Percentiles rank a stretch among this genome's conserved stretches.
phyloP scores from a whole-genome alignment of 192 early-diverging fungal genomes.

The Neocallimastix lanati region DNA sequence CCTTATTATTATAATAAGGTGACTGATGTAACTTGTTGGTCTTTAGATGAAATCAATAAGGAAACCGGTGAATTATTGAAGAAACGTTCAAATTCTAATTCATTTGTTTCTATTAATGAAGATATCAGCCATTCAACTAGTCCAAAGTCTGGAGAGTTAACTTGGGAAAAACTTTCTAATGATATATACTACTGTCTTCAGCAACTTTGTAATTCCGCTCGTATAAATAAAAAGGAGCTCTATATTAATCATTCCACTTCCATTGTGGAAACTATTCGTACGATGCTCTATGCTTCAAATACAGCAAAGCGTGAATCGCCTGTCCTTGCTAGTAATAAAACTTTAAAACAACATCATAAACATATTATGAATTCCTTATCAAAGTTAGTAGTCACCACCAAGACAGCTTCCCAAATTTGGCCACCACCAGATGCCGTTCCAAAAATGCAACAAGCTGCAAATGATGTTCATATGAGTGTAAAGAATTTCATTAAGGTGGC shows the following conservation, averaged over 20 bases:
- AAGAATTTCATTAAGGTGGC: conserved; percentile 52
- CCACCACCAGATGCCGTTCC: conserved; percentile 43
- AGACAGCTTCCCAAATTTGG: conserved; percentile 24
- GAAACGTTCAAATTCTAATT: conserved; percentile 7
- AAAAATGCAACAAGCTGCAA: conserved; percentile 54
- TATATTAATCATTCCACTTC: conserved; percentile 32
- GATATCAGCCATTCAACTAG: neutral
- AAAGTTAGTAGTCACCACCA: conserved; percentile 28
- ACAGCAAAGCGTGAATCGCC: conserved; percentile 48
- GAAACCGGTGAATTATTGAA: conserved; percentile 21
- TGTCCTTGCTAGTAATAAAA: conserved; percentile 38
- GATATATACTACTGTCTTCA: conserved; percentile 18
- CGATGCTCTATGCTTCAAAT: conserved; percentile 68
- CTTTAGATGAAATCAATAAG: conserved; percentile 14
- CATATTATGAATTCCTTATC: conserved; percentile 64
- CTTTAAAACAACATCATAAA: conserved; percentile 49
- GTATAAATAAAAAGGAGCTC: conserved; percentile 21
- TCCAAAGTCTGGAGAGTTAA: neutral
- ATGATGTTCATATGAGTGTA: conserved; percentile 56
- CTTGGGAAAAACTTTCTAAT: conserved; percentile 18
- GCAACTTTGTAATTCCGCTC: conserved; percentile 12
- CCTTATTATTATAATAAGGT: conserved; percentile 49
- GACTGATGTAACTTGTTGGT: conserved; percentile 46
- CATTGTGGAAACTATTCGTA: conserved; percentile 60
- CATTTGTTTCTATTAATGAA: neutral